Evolutionary conservation across 768 basidiomycete species (phyloP).

Genomic region (Ramaria sp.): DNA sequence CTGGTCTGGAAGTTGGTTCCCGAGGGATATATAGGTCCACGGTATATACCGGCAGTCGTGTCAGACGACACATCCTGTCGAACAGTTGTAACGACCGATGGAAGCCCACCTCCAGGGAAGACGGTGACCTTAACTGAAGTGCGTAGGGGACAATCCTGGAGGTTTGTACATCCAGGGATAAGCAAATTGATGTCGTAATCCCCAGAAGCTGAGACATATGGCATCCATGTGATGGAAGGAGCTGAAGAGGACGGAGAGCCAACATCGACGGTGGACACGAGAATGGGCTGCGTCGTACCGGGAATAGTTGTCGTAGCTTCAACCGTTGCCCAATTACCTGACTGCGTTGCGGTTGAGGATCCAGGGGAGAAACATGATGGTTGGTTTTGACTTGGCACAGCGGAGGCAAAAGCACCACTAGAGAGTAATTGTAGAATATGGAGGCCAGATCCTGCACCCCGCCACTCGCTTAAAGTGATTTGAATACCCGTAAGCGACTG

Average conservation of each 20-base stretch:
- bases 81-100: conserved; percentile 58
- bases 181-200: conserved; percentile 76
- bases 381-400: conserved; percentile 46
- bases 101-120: conserved; percentile 58
- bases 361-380: conserved; percentile 69
- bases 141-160: conserved; percentile 70
- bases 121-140: conserved; percentile 78
- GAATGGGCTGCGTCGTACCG: conserved; percentile 67
- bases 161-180: conserved; percentile 75
- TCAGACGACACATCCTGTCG: conserved; percentile 65
- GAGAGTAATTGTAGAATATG: conserved; percentile 90
- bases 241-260: conserved; percentile 47
- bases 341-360: conserved; percentile 54
- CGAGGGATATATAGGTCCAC: conserved; percentile 71
- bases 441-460: conserved; percentile 67
- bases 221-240: conserved; percentile 84
- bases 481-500: conserved; percentile 81
- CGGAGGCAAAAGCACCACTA: conserved; percentile 82
- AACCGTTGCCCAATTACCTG: conserved; percentile 60
- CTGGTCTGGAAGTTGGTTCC: conserved; percentile 61
- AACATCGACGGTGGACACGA: conserved; percentile 55
- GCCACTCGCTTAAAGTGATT: conserved; percentile 67
- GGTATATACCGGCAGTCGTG: conserved; percentile 53
- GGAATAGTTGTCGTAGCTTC: conserved; percentile 62
- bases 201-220: conserved; percentile 85